Conservation (phyloP, 805 yeast species). For the Cyberlindnera mycetangii region DNA sequence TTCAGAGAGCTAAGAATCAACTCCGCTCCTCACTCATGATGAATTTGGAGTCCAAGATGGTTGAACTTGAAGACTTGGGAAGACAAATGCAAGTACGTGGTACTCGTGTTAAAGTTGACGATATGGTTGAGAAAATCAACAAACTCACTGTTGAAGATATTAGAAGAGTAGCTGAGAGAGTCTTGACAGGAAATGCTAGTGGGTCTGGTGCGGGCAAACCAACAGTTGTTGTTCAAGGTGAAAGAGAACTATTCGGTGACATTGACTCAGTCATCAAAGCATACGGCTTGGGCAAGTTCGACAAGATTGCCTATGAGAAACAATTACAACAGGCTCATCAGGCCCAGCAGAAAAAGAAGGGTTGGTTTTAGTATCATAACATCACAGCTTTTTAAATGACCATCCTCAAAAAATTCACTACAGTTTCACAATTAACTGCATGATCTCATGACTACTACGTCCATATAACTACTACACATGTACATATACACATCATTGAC, state of each 20-base stretch:
- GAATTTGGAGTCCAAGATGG: conserved; percentile 90
- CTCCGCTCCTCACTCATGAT: conserved; percentile 81
- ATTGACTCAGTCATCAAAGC: conserved; percentile 58
- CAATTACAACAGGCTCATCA: conserved; percentile 3
- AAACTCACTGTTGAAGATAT: conserved; percentile 65
- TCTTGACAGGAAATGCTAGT: conserved; percentile 63
- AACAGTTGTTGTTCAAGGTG: conserved; percentile 89
- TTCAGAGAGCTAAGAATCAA: conserved; percentile 88
- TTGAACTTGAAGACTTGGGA: conserved; percentile 93
- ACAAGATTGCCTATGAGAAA: neutral
- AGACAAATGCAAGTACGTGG: conserved; percentile 89
- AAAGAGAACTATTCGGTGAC: conserved; percentile 83
- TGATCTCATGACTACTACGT: conserved; percentile 1
- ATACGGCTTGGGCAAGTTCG: conserved; percentile 55
- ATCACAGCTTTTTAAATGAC: neutral
- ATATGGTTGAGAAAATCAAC: conserved; percentile 80
- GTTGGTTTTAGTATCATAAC: conserved; percentile 27
- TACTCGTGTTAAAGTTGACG: conserved; percentile 66
- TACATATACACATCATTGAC: neutral
- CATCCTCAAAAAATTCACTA: neutral
- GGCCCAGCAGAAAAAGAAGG: conserved; percentile 13
- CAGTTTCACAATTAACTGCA: neutral
- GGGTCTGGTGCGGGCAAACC: conserved; percentile 60
- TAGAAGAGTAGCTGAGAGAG: conserved; percentile 66
- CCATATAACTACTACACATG: neutral